Evolutionary conservation across 352 stramenopile species (phyloP).

Genomic region (Pythium insidiosum): DNA sequence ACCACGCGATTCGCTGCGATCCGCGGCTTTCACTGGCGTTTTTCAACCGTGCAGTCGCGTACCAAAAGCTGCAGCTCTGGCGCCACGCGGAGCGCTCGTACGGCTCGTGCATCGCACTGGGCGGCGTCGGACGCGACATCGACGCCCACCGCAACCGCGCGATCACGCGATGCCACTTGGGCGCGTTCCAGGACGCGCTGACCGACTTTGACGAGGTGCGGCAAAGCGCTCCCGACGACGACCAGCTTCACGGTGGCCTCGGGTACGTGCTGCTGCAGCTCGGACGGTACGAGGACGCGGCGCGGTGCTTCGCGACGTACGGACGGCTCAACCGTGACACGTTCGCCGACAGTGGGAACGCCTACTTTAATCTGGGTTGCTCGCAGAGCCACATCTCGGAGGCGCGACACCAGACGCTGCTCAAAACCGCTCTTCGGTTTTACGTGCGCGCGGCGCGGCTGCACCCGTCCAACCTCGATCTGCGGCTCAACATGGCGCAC

Average conservation of each 20-base stretch:
- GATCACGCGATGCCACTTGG: constrained; percentile 48
- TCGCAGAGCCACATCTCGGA: constrained; percentile 25
- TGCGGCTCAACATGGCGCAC: constrained; percentile 63
- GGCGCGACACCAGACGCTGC: constrained; percentile 23
- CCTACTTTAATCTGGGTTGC: constrained; percentile 61
- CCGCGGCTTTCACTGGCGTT: constrained; percentile 23
- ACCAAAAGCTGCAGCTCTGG: constrained; percentile 63
- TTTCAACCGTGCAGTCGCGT: constrained; percentile 67
- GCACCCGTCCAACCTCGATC: constrained; percentile 46
- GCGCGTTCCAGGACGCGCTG: constrained; percentile 45
- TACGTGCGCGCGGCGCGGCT: constrained; percentile 55
- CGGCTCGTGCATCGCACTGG: constrained; percentile 30
- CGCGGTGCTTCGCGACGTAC: constrained; percentile 51
- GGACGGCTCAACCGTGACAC: constrained; percentile 52
- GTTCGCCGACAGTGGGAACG: constrained; percentile 65
- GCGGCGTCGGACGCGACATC: constrained; percentile 27
- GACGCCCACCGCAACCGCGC: constrained; percentile 60
- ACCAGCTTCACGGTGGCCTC: constrained; percentile 53
- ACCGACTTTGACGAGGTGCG: constrained; percentile 56
- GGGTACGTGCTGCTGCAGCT: constrained; percentile 65
- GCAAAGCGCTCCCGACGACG: constrained; percentile 57
- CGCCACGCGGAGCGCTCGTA: constrained; percentile 62
- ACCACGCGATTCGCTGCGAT: constrained; percentile 47
- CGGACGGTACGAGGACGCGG: constrained; percentile 57
- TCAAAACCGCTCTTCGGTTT: constrained; percentile 52